These are phyloP conservation scores for Kazachstania sp. DNA, from an alignment of 1,139 yeast genomes.

Conservation along the genomic window DNA sequence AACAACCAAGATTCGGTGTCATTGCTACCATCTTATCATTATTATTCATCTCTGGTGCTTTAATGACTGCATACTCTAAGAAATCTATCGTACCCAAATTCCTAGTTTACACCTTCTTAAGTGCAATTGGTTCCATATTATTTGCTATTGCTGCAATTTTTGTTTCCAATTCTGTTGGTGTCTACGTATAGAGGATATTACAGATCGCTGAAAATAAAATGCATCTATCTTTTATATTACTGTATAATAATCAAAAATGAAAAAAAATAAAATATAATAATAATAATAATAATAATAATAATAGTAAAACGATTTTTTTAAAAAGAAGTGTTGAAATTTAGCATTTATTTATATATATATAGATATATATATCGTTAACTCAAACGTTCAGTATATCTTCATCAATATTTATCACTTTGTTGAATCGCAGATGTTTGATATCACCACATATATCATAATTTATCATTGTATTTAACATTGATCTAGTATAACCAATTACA, in stretches of 20 bases:
- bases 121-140: slow-evolving; percentile 22
- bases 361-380: background rate
- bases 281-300: background rate
- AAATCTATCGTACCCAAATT: slow-evolving; percentile 14
- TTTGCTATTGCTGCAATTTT: slow-evolving; percentile 24
- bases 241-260: background rate
- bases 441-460: slow-evolving; percentile 3
- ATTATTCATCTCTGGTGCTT: slow-evolving; percentile 15
- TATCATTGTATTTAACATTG: slow-evolving; percentile 21
- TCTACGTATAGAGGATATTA: slow-evolving; percentile 17
- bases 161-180: slow-evolving; percentile 27
- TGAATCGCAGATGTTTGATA: slow-evolving; percentile 10
- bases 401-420: slow-evolving; percentile 26
- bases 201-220: background rate
- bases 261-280: background rate
- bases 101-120: slow-evolving; percentile 12
- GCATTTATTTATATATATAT: background rate
- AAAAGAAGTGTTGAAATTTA: background rate
- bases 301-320: background rate
- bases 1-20: slow-evolving; percentile 23
- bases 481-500: slow-evolving; percentile 26
- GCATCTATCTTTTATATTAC: background rate
- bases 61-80: slow-evolving; percentile 15
- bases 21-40: slow-evolving; percentile 17
- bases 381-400: slow-evolving; percentile 26